Evolutionary conservation across 257 asterid species (phyloP).

Genomic region (Buddleja alternifolia): DNA sequence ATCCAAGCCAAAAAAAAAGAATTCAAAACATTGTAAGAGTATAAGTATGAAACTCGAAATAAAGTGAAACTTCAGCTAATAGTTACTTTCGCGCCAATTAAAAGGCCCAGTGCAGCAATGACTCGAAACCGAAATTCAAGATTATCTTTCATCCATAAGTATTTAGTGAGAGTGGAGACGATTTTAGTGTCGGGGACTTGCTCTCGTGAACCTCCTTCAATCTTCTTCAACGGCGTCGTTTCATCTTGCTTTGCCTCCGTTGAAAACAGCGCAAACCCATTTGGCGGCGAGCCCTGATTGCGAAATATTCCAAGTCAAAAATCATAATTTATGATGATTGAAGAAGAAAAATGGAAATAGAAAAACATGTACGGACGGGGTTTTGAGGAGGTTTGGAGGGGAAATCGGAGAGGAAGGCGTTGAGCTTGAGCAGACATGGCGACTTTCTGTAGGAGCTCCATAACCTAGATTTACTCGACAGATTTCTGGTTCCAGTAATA

Average conservation of each 20-base stretch:
- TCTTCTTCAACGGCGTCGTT: constrained; percentile 36
- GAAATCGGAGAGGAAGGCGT: constrained; percentile 69
- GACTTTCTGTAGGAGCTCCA: constrained; percentile 53
- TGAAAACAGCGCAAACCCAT: constrained; percentile 68
- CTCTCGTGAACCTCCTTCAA: constrained; percentile 40
- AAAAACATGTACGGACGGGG: constrained; percentile 40
- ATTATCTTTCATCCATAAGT: constrained; percentile 93
- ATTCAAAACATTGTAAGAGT: neutral
- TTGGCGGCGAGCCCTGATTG: constrained; percentile 46
- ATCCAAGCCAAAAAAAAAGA: constrained; percentile 21
- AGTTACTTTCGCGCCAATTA: constrained; percentile 86
- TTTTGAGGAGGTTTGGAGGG: constrained; percentile 55
- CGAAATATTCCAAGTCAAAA: constrained; percentile 29
- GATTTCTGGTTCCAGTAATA: constrained; percentile 49
- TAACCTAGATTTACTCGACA: constrained; percentile 38
- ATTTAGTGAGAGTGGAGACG: constrained; percentile 67
- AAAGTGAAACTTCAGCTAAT: neutral
- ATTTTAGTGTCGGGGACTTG: constrained; percentile 61
- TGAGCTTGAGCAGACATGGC: constrained; percentile 46
- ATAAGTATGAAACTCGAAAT: constrained; percentile 6
- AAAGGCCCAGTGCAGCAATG: constrained; percentile 75
- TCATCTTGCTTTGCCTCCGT: constrained; percentile 54
- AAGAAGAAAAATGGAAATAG: neutral
- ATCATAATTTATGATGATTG: neutral
- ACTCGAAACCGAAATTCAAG: constrained; percentile 77